These are phyloP conservation scores for Apiosordaria backusii DNA, from an alignment of 495 filamentous ascomycete genomes.

Conservation along the genomic window DNA sequence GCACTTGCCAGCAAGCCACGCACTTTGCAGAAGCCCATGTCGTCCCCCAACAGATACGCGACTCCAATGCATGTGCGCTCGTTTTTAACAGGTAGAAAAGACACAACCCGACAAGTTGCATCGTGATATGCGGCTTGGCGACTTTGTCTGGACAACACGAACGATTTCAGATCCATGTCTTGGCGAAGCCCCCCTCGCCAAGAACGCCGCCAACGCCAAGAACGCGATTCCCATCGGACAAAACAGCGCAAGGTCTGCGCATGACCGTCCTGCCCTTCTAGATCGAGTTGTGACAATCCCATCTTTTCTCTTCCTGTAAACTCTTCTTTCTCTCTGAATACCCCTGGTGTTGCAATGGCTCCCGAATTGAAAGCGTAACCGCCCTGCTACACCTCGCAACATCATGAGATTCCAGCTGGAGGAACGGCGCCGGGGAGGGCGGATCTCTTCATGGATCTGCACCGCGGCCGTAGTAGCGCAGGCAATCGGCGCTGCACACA, in stretches of 20 bases:
- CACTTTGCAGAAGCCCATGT: not conserved
- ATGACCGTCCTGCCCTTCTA: not conserved
- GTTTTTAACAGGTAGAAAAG: not conserved
- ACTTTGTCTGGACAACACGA: not conserved
- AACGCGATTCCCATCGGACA: not conserved
- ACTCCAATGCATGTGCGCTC: not conserved
- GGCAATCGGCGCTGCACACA: conserved; percentile 12
- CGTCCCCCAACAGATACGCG: not conserved
- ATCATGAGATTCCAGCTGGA: conserved; percentile 9
- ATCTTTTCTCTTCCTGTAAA: not conserved
- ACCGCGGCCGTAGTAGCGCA: not conserved
- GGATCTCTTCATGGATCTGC: not conserved
- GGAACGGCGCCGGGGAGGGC: not conserved
- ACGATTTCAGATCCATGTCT: not conserved
- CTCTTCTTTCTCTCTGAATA: not conserved
- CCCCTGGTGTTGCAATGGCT: not conserved
- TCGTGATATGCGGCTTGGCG: not conserved
- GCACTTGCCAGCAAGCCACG: not conserved
- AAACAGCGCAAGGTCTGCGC: not conserved
- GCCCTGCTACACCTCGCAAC: not conserved
- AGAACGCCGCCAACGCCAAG: not conserved
- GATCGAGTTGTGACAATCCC: not conserved
- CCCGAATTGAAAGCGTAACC: not conserved
- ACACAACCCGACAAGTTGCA: not conserved
- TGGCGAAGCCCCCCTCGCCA: not conserved